Conservation (phyloP, 768 basidiomycete genomes). For the Lentinus tigrinus region DNA sequence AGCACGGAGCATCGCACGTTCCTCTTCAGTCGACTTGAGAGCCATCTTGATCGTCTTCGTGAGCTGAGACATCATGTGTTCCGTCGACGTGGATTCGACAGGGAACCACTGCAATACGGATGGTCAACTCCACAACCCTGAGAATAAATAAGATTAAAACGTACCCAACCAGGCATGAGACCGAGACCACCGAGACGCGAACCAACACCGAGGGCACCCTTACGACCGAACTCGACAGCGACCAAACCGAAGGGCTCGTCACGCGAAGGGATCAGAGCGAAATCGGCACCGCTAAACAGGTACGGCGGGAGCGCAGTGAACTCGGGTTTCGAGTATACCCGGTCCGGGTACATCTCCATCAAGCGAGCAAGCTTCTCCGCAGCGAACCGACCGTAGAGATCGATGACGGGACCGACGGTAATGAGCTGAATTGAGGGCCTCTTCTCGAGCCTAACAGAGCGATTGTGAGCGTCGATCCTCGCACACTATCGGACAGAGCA, state of each 20-base stretch:
- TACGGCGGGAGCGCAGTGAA: conserved; percentile 93
- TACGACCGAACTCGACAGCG: conserved; percentile 94
- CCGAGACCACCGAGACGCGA: conserved; percentile 92
- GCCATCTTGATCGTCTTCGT: conserved; percentile 95
- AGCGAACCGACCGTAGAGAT: conserved; percentile 92
- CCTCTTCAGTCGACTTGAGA: conserved; percentile 85
- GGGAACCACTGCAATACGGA: conserved; percentile 79
- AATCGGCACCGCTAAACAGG: conserved; percentile 92
- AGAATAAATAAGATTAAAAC: conserved; percentile 28
- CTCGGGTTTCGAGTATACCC: conserved; percentile 94
- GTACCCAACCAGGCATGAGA: conserved; percentile 96
- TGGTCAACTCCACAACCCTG: neutral
- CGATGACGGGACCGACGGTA: conserved; percentile 91
- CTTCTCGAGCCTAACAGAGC: conserved; percentile 67
- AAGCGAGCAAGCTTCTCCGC: conserved; percentile 90
- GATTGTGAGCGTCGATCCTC: conserved; percentile 10
- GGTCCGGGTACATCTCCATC: conserved; percentile 94
- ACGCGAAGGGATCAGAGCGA: conserved; percentile 92
- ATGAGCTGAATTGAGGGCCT: conserved; percentile 83
- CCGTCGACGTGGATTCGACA: conserved; percentile 89
- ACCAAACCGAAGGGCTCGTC: conserved; percentile 96
- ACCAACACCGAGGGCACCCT: conserved; percentile 95
- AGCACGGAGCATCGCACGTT: conserved; percentile 89
- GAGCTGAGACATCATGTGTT: conserved; percentile 92
- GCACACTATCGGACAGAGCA: conserved; percentile 16